A percentile compares a stretch with the other conserved stretches of the same genome.
These are phyloP conservation scores for Leptographium procerum DNA, from an alignment of 2,329 filamentous ascomycete species.

Conservation along the genomic window DNA sequence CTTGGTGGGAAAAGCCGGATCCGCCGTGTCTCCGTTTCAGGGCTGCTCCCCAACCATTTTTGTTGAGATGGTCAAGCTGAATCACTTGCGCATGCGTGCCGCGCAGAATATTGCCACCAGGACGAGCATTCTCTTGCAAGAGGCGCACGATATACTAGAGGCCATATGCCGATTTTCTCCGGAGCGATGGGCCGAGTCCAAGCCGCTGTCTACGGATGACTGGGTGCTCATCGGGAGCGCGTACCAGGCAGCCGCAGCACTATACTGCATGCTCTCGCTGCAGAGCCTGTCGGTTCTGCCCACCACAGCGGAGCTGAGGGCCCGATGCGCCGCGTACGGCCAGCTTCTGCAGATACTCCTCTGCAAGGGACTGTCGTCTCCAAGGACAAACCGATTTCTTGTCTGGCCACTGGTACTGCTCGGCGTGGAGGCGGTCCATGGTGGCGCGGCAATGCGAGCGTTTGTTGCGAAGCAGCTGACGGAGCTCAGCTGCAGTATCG, in stretches of 20 bases:
- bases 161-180: no score
- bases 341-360: background rate
- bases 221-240: no score
- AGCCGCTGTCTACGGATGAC: no score
- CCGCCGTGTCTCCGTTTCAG: background rate
- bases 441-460: background rate
- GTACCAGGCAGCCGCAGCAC: no score
- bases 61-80: background rate
- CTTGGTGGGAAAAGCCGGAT: no score
- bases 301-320: background rate
- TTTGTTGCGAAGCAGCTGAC: background rate
- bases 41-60: background rate
- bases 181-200: no score
- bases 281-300: background rate
- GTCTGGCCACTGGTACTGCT: background rate
- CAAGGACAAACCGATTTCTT: background rate
- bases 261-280: background rate
- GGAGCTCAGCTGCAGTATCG: no score
- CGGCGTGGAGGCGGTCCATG: background rate
- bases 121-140: no score
- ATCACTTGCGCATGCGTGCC: no score
- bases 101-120: no score
- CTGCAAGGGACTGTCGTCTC: background rate
- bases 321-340: background rate
- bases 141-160: no score